Percentiles rank a stretch among this genome's conserved stretches.
phyloP scores from a whole-genome alignment of 2,329 filamentous ascomycete genomes.

The Hymenoscyphus fraxineus region DNA sequence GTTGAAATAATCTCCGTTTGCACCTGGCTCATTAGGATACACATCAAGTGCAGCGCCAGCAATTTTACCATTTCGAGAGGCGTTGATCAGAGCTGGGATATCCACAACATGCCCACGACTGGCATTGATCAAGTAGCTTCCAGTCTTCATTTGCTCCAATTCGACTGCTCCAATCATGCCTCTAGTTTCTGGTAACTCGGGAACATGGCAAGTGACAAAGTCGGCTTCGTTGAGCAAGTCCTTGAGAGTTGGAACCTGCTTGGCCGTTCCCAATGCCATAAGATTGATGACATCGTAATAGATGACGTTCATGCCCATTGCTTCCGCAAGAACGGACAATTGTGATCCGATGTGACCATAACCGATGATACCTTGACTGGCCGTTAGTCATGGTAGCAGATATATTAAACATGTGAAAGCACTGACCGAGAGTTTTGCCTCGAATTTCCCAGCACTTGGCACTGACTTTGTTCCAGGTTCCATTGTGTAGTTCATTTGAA shows the following conservation, averaged over 20 bases:
- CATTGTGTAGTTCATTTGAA: constrained; percentile 88
- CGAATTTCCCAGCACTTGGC: constrained; percentile 96
- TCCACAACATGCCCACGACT: constrained; percentile 91
- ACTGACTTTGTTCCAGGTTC: constrained; percentile 98
- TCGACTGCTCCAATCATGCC: constrained; percentile 82
- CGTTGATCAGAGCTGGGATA: constrained; percentile 85
- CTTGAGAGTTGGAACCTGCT: constrained; percentile 75
- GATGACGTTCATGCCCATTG: constrained; percentile 97
- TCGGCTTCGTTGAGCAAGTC: constrained; percentile 75
- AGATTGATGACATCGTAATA: constrained; percentile 95
- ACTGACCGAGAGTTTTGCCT: constrained; percentile 84
- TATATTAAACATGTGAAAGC: background rate
- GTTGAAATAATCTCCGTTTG: constrained; percentile 94
- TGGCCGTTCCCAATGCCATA: constrained; percentile 88
- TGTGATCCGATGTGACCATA: constrained; percentile 98
- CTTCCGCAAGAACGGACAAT: constrained; percentile 88
- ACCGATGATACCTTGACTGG: constrained; percentile 70
- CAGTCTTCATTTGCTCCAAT: constrained; percentile 84
- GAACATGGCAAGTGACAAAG: constrained; percentile 93
- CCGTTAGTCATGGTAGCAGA: constrained; percentile 7
- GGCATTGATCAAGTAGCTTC: constrained; percentile 93
- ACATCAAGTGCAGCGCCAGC: constrained; percentile 96
- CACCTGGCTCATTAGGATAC: constrained; percentile 88
- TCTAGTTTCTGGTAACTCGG: constrained; percentile 87
- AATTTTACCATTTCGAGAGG: constrained; percentile 79